Conservation (phyloP, 495 filamentous ascomycete genomes). For the Tricharina praecox region DNA sequence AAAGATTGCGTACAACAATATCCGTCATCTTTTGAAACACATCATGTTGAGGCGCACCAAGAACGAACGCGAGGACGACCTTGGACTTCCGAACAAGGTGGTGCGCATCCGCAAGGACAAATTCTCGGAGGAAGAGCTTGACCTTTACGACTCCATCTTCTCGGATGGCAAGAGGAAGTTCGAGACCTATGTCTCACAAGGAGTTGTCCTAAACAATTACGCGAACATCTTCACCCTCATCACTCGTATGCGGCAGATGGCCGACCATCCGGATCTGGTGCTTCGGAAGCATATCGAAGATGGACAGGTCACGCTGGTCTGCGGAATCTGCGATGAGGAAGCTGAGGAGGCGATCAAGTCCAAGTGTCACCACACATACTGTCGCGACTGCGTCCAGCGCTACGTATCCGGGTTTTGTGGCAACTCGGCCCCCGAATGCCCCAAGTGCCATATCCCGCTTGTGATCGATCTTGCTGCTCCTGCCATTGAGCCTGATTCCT, state of each 20-base stretch:
- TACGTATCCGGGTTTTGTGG: slow-evolving; percentile 59
- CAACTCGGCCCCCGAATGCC: slow-evolving; percentile 55
- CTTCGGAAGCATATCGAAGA: slow-evolving; percentile 68
- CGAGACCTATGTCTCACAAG: slow-evolving; percentile 83
- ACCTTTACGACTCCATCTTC: slow-evolving; percentile 94
- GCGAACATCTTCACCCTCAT: slow-evolving; percentile 79
- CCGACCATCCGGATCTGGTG: slow-evolving; percentile 88
- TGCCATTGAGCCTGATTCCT: slow-evolving; percentile 73
- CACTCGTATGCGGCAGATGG: slow-evolving; percentile 94
- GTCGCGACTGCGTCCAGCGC: slow-evolving; percentile 69
- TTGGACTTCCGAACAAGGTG: slow-evolving; percentile 92
- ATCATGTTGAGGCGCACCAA: slow-evolving; percentile 93
- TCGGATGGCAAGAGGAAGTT: slow-evolving; percentile 70
- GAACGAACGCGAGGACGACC: slow-evolving; percentile 71
- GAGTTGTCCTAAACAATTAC: slow-evolving; percentile 93
- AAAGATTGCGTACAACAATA: slow-evolving; percentile 53
- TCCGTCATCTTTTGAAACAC: slow-evolving; percentile 68
- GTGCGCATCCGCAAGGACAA: slow-evolving; percentile 82
- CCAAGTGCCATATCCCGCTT: slow-evolving; percentile 75
- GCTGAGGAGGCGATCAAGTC: slow-evolving; percentile 89
- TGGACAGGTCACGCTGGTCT: slow-evolving; percentile 80
- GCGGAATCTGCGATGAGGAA: slow-evolving; percentile 84
- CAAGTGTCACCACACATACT: slow-evolving; percentile 86
- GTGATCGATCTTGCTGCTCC: slow-evolving; percentile 86
- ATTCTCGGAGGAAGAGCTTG: slow-evolving; percentile 85